These are phyloP conservation scores for Talaromyces stipitatus DNA, from an alignment of 495 filamentous ascomycete species.

Conservation along the genomic window DNA sequence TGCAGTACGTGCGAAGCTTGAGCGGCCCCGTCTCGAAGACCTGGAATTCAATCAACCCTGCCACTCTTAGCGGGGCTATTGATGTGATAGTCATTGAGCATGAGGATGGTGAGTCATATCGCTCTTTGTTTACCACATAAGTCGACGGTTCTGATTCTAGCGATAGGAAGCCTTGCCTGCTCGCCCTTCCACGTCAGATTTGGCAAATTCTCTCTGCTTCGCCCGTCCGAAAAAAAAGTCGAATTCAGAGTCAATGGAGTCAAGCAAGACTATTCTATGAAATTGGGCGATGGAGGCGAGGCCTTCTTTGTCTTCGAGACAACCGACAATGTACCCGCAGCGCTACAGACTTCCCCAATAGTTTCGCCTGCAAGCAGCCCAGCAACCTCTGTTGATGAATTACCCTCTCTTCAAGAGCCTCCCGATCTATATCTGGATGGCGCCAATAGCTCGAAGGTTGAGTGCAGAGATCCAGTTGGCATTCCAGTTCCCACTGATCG, in stretches of 20 bases:
- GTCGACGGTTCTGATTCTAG: background rate
- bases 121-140: background rate
- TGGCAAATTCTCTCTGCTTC: constrained; percentile 93
- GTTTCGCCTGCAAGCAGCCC: constrained; percentile 84
- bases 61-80: constrained; percentile 93
- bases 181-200: constrained; percentile 99
- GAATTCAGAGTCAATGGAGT: constrained; percentile 92
- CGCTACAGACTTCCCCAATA: constrained; percentile 86
- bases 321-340: constrained; percentile 75
- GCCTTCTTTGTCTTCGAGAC: constrained; percentile 99
- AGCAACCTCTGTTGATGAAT: constrained; percentile 27
- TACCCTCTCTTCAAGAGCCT: constrained; percentile 62
- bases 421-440: constrained; percentile 70
- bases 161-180: constrained; percentile 63
- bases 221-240: constrained; percentile 96
- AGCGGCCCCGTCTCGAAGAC: constrained; percentile 95
- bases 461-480: constrained; percentile 10
- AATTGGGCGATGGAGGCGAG: constrained; percentile 93
- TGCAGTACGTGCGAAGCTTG: constrained; percentile 98
- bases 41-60: constrained; percentile 99
- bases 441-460: constrained; percentile 5
- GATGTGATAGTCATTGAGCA: constrained; percentile 99
- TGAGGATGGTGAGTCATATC: constrained; percentile 62
- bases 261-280: constrained; percentile 95
- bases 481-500: constrained; percentile 28